Evolutionary conservation across 331 rosid species (phyloP).

Genomic region (Ulmus americana): DNA sequence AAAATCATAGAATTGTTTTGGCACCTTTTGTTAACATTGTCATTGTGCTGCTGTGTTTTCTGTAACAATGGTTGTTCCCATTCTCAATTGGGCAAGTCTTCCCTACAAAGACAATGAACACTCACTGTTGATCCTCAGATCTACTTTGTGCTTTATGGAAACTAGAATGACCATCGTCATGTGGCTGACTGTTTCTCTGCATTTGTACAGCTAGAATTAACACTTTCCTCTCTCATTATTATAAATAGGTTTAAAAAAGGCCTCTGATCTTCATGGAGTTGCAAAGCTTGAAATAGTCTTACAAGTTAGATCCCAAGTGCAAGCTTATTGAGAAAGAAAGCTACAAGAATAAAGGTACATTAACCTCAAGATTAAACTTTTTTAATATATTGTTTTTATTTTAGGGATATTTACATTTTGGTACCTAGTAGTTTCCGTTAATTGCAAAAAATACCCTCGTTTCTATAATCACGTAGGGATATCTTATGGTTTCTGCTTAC

Average conservation of each 20-base stretch:
- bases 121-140: background rate
- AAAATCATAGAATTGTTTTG: too few relatives aligned
- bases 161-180: background rate
- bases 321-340: conserved; percentile 15
- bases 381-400: background rate
- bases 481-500: too few relatives aligned
- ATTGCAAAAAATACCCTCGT: too few relatives aligned
- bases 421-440: too few relatives aligned
- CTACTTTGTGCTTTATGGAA: background rate
- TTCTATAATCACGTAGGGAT: too few relatives aligned
- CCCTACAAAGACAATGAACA: background rate
- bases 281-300: background rate
- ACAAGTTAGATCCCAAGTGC: conserved; percentile 3
- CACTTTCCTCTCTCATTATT: background rate
- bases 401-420: background rate
- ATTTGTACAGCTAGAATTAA: background rate
- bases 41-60: background rate
- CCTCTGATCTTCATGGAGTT: conserved; percentile 18
- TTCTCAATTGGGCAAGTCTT: background rate
- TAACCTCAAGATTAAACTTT: background rate
- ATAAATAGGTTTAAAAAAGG: background rate
- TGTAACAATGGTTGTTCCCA: background rate
- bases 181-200: background rate
- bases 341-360: conserved; percentile 12
- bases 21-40: background rate